Evolutionary conservation across 176 grass and related monocot genomes (phyloP).

Genomic region (Triticum aestivum): DNA sequence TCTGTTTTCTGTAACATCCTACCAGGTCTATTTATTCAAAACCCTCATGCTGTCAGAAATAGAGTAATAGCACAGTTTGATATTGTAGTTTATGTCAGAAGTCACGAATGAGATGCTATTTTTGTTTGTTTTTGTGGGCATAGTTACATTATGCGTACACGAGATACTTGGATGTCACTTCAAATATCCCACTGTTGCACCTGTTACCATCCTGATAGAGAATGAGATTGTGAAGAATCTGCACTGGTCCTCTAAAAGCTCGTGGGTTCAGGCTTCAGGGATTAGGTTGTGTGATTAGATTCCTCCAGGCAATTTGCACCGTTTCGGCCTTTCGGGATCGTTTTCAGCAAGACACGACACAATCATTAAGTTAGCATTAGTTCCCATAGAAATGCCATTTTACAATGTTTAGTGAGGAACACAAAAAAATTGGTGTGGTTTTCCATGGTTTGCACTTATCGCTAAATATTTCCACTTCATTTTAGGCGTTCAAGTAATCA

Average conservation of each 20-base stretch:
- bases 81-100: background rate
- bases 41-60: background rate
- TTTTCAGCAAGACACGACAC: background rate
- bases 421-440: background rate
- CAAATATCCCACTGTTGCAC: slow-evolving; percentile 13
- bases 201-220: background rate
- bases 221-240: background rate
- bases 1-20: background rate
- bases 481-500: background rate
- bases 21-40: background rate
- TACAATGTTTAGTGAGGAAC: background rate
- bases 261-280: background rate
- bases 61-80: background rate
- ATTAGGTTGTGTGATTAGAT: slow-evolving; percentile 1
- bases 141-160: background rate
- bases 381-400: background rate
- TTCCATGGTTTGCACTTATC: background rate
- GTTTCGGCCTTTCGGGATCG: background rate
- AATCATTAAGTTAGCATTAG: background rate
- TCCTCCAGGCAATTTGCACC: background rate
- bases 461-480: background rate
- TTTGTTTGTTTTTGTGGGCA: background rate
- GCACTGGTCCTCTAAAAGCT: background rate
- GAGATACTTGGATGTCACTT: background rate
- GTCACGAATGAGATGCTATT: background rate